Percentiles rank a stretch among this genome's conserved stretches.
These are phyloP conservation scores for Aspergillus bombycis DNA, from an alignment of 2,329 filamentous ascomycete species.

Conservation along the genomic window DNA sequence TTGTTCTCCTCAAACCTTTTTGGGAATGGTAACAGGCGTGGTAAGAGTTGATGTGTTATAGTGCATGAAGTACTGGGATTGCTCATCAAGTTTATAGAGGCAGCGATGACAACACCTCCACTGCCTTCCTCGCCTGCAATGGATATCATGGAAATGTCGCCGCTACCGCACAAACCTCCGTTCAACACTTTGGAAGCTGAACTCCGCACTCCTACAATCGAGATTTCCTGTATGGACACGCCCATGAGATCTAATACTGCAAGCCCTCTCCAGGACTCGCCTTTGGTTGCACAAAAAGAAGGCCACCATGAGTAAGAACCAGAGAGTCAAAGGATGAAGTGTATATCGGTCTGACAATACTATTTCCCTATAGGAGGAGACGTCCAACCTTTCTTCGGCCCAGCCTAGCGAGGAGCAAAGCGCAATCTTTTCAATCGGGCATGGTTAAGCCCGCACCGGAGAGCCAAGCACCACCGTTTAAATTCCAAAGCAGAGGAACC, in stretches of 20 bases:
- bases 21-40: conserved; percentile 58
- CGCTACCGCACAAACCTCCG: conserved; percentile 82
- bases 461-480: conserved; percentile 71
- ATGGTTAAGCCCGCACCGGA: conserved; percentile 65
- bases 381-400: conserved; percentile 73
- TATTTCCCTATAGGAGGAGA: conserved; percentile 56
- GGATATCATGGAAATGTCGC: conserved; percentile 92
- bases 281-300: conserved; percentile 36
- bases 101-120: conserved; percentile 80
- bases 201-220: conserved; percentile 72
- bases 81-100: conserved; percentile 51
- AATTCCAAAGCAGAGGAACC: conserved; percentile 65
- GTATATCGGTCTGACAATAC: conserved; percentile 22
- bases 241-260: conserved; percentile 39
- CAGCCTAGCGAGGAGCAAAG: conserved; percentile 74
- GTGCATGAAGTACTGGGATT: conserved; percentile 4
- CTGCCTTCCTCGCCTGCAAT: conserved; percentile 76
- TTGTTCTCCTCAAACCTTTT: conserved; percentile 78
- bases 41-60: conserved; percentile 47
- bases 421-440: conserved; percentile 69
- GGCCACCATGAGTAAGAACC: conserved; percentile 40
- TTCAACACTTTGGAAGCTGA: conserved; percentile 67
- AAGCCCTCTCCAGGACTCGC: conserved; percentile 45
- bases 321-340: conserved; percentile 1
- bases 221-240: conserved; percentile 50